phyloP scores from a whole-genome alignment of 1,139 yeast genomes.

The Torulaspora globosa region DNA sequence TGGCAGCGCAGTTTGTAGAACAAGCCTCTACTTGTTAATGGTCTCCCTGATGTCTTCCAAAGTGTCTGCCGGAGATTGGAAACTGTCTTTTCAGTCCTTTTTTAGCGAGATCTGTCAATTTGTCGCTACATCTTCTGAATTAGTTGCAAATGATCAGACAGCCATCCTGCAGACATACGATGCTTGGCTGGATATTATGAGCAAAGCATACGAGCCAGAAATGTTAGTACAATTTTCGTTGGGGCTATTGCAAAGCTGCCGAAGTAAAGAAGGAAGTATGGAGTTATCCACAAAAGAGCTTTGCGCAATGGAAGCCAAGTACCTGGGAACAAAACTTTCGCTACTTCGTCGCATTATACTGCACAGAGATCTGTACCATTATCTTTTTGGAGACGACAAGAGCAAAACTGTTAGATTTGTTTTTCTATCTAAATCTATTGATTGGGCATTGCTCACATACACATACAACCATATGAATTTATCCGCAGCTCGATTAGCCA shows the following conservation, averaged over 20 bases:
- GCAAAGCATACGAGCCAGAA: conserved; percentile 40
- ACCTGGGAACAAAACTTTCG: conserved; percentile 22
- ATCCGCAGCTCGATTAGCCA: conserved; percentile 47
- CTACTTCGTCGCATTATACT: conserved; percentile 24
- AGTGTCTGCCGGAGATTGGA: conserved; percentile 36
- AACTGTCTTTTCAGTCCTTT: conserved; percentile 34
- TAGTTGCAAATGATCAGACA: conserved; percentile 56
- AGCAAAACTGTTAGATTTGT: conserved; percentile 13
- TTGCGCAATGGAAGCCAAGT: conserved; percentile 20
- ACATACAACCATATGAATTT: conserved; percentile 45
- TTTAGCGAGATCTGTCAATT: conserved; percentile 47
- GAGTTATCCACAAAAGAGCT: conserved; percentile 13
- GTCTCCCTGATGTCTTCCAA: conserved; percentile 36
- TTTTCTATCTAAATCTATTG: conserved; percentile 37
- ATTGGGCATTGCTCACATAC: conserved; percentile 62
- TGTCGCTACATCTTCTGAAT: conserved; percentile 45
- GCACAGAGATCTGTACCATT: conserved; percentile 14
- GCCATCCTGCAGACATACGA: conserved; percentile 56
- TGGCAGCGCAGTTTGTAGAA: conserved; percentile 62
- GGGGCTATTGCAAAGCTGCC: conserved; percentile 22
- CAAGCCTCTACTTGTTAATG: conserved; percentile 49
- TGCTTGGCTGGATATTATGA: conserved; percentile 46
- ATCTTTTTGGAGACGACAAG: conserved; percentile 15
- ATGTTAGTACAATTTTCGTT: conserved; percentile 40
- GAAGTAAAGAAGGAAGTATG: conserved; percentile 20